Conservation (phyloP, 106 monocot species). For the Acorus gramineus region DNA sequence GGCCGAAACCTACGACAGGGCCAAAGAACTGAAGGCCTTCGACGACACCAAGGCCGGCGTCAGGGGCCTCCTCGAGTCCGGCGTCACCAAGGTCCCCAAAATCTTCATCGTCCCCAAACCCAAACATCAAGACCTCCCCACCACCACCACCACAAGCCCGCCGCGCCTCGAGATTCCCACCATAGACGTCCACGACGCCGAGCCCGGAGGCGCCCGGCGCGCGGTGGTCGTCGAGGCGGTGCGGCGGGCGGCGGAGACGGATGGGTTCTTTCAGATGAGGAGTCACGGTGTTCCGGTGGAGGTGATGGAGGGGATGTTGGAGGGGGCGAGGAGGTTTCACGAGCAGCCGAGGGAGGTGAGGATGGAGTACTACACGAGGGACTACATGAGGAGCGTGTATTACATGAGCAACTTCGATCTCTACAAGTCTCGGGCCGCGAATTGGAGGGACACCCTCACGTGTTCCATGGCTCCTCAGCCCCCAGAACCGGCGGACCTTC, state of each 20-base stretch:
- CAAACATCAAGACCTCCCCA: not conserved
- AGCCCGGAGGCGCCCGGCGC: not conserved
- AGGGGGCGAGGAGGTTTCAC: conserved; percentile 15
- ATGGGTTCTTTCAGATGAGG: conserved; percentile 29
- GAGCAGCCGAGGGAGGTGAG: conserved; percentile 12
- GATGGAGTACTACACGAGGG: conserved; percentile 7
- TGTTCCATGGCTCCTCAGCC: conserved; percentile 27
- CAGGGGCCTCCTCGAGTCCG: conserved; percentile 15
- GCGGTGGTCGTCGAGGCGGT: not conserved
- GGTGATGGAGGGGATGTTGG: conserved; percentile 12
- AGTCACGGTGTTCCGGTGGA: conserved; percentile 14
- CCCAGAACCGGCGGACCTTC: conserved; percentile 22
- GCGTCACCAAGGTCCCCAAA: conserved; percentile 11
- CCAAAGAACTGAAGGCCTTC: conserved; percentile 13
- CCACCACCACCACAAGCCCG: not conserved
- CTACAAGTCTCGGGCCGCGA: conserved; percentile 17
- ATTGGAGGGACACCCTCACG: conserved; percentile 46
- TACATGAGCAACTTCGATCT: conserved; percentile 41
- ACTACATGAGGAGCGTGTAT: conserved; percentile 6
- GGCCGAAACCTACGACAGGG: conserved; percentile 5
- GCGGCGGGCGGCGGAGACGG: conserved; percentile 2
- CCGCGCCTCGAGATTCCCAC: not conserved
- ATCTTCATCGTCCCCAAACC: conserved; percentile 15
- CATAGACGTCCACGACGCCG: conserved; percentile 12
- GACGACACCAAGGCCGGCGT: conserved; percentile 22